Evolutionary conservation across 2,329 filamentous ascomycete genomes (phyloP), one percentile per base, ranked within the genome.

Genomic region (Nothophoma quercina): DNA sequence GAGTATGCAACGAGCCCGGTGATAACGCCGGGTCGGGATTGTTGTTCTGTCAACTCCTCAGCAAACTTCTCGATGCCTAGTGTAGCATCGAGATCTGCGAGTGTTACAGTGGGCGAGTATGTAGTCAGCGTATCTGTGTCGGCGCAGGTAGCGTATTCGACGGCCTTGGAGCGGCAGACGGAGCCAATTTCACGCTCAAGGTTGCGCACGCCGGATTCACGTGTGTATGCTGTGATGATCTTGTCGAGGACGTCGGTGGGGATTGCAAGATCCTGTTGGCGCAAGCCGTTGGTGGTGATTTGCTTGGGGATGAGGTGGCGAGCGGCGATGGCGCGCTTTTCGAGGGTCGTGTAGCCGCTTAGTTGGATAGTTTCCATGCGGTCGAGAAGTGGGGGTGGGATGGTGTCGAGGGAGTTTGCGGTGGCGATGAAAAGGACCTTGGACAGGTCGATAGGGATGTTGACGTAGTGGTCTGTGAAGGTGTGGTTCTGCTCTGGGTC

Each of bases 351-450:
- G 79, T 99, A 99, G 62, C 95, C 95, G 1, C 92, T 91, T 18
- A 99, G 84, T 60, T 90, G 85, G 47, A 99, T 96, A 6, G 88
- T 96, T 77, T 99, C 95, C 93, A 99, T 97, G 53, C 95, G 89
- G 75, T 99, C 95, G 10, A 99, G 83, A 2, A 99, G 80, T 15
- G 95, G 93, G n/a, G 92, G 82, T 2, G 95, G 93, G 46, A 99
- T 99, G 0, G 93, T 97, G 68, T 98, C 93, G 19, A 98, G 82
- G 8, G 85, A 91, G 76, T 99, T 99, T 36, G 95, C 95, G 0
- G 95, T 99, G 6, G 95, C 95, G 67, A 99, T 96, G 78, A 99
- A 99, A 9, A 99, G 83, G 18, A 99, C 91, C 76, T 96, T 97
- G 78, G 91, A 96, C 16, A 99, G 82, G 71, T 99, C 95, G 61